Evolutionary conservation across 805 yeast genomes (phyloP), one percentile per base, ranked within the genome.

Genomic region (Blastobotrys parvus): DNA sequence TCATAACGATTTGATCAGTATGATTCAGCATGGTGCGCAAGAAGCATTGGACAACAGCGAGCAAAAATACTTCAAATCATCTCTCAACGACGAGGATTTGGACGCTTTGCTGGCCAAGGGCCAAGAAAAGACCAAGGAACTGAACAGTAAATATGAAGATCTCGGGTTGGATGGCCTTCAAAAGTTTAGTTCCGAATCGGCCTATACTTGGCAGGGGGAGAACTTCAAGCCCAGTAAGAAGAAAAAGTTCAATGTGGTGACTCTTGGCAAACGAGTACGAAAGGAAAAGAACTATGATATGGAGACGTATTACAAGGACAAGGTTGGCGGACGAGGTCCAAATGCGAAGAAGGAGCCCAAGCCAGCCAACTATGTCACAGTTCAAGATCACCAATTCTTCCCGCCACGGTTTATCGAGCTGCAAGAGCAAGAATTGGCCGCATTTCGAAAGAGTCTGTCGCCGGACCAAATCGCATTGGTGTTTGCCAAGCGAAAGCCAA

Each of bases 11-110:
- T 74, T 90, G 54, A 66, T 90, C 19, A 86, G 83, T 39, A 92
- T 92, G 97, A 90, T 90, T 61, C 97, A 90, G 62, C 95, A 82
- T 62, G 98, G 98, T 45, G 98, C 98, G 1, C 81, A 82, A 59
- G 77, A 80, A 36, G 89, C 92, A 16, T 82, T 92, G 60, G 90
- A 84, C 48, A 62, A 71, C 18, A 44, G 54, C 57, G 20, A 42
- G 41, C 55, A 57, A 23, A 48, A 50, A n/a, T 33, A 59, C 60
- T 59, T 62, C 59, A 40, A 49, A 3, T 46, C 33, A 56, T 54
- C 52, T 40, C 16, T 41, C 20, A 41, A 32, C n/a, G 78, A 76
- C 43, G 80, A 75, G 42, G 95, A 90, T 60, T 85, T 90, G 48
- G 97, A 90, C 42, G 80, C 72, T 0, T 86, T 92, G 54, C 70